phyloP scores from a whole-genome alignment of 2,329 filamentous ascomycete species.

The Diaporthe humulicola region DNA sequence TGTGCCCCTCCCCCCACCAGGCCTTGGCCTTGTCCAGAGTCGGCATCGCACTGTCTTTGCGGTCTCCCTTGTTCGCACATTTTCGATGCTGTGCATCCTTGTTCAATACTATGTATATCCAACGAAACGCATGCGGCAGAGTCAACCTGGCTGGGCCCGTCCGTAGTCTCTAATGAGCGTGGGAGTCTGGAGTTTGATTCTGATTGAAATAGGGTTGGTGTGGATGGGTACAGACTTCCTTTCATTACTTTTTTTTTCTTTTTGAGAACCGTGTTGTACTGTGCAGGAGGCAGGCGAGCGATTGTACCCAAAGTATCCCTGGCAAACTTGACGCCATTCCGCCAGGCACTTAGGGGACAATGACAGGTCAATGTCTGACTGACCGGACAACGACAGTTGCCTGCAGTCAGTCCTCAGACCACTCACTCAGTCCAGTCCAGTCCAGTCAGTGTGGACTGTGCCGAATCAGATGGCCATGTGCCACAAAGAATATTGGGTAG shows the following conservation, averaged over 20 bases:
- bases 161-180: conserved; percentile 6
- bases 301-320: conserved; percentile 2
- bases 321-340: conserved; percentile 19
- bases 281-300: conserved; percentile 6
- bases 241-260: conserved; percentile 5
- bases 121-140: conserved; percentile 27
- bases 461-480: conserved; percentile 16
- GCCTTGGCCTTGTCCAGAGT: conserved; percentile 15
- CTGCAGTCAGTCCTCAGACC: conserved; percentile 19
- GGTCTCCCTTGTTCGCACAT: conserved; percentile 17
- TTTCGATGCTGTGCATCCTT: conserved; percentile 29
- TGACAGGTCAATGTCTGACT: conserved; percentile 31
- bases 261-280: neutral
- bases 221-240: conserved; percentile 27
- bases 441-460: neutral
- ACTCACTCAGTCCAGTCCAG: neutral
- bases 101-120: conserved; percentile 28
- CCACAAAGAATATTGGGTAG: conserved; percentile 31
- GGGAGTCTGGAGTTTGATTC: conserved; percentile 15
- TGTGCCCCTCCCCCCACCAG: conserved; percentile 18
- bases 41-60: conserved; percentile 16
- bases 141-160: conserved; percentile 18
- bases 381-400: conserved; percentile 13
- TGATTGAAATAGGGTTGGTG: conserved; percentile 25
- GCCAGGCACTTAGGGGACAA: conserved; percentile 8